Base-by-base conservation (phyloP, 768 basidiomycete genomes). In the Leucosporidium creatinivorum region DNA sequence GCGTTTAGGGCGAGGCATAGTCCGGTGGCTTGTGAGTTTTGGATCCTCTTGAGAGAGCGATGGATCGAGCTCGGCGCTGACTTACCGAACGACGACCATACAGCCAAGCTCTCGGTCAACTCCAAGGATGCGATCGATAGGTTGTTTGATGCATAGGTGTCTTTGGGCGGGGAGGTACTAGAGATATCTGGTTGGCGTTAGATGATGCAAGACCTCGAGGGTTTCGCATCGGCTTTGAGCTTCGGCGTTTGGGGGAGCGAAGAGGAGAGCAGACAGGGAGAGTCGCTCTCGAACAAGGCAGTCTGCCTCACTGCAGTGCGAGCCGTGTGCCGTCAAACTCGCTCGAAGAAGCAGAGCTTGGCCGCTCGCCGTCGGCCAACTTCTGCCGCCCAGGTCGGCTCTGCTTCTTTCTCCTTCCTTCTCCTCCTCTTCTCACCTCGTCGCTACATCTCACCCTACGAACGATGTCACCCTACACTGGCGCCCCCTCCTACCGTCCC, bases 401-500 rank as follows among this genome's bases (percentile, higher is more conserved):
- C 9, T 6, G 36, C 25, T n/a, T 25, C 57, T 39, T 25, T 18
- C 57, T 23, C 36, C 36, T 15, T 36, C 56, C 33, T 21, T 18
- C 18, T 17, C n/a, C 49, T 7, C 49, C 25, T 23, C 25, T 6
- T 56, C 55, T 56, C 51, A 21, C 21, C 51, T 26, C 51, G 8
- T 25, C 51, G 12, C 51, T 15, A 33, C 51, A 23, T 21, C 51
- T 55, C 49, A 25, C 33, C 4, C 10, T 10, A 33, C 33, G 10
- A 4, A 69, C 31, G 52, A 87, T 88, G 87, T 87, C 87, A 36
- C 88, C 89, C 0, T 91, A 91, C 79, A 88, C 88, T 19, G 79
- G 8, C 39, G 13, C 39, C 39, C 39, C 39, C 2, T 9, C 39
- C 8, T 44, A 44, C 83, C 7, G 84, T 89, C 63, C 49, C 77